Evolutionary conservation across 129 eudicot species (phyloP).

Genomic region (Escallonia rubra): DNA sequence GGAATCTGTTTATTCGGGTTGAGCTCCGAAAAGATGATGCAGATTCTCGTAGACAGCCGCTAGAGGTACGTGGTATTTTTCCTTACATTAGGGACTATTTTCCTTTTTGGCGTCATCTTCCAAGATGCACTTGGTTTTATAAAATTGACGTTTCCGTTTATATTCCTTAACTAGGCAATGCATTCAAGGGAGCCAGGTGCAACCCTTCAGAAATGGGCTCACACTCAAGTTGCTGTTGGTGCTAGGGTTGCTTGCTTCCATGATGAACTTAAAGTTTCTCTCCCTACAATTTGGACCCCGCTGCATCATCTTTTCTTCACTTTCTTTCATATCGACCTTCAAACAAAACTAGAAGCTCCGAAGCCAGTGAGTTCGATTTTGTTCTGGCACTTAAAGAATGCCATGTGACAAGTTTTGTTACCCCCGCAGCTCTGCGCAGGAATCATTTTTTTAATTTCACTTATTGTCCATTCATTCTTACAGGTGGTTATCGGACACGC

Average conservation of each 20-base stretch:
- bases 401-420: neutral
- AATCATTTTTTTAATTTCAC: conserved; percentile 1
- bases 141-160: neutral
- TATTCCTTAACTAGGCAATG: conserved; percentile 50
- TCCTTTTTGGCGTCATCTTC: neutral
- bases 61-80: conserved; percentile 55
- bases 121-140: neutral
- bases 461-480: conserved; percentile 8
- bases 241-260: conserved; percentile 91
- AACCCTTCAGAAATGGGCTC: conserved; percentile 67
- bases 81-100: neutral
- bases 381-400: neutral
- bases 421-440: too few species aligned
- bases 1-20: conserved; percentile 89
- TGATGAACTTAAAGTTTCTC: conserved; percentile 92
- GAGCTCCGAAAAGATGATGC: conserved; percentile 91
- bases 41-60: conserved; percentile 70
- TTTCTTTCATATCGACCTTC: conserved; percentile 91
- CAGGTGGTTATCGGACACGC: conserved; percentile 95
- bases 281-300: conserved; percentile 91
- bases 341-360: conserved; percentile 95
- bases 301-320: conserved; percentile 92
- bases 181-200: conserved; percentile 89
- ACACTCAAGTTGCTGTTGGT: conserved; percentile 95
- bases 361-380: conserved; percentile 68